Evolutionary conservation across 805 yeast species (phyloP).

Genomic region (Yarrowia sp.): DNA sequence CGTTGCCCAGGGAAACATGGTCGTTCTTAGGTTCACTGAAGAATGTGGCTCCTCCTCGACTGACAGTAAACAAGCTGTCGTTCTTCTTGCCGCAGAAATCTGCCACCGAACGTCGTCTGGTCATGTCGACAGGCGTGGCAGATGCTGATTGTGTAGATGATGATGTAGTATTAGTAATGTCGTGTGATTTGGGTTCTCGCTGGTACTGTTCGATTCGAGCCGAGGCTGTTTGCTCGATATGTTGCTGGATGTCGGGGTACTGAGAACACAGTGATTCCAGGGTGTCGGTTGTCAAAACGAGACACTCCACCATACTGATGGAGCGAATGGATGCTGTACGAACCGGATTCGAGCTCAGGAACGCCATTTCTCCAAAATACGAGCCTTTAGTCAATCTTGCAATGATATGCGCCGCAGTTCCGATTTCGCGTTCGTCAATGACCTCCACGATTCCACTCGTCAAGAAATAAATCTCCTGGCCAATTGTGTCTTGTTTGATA

Average conservation of each 20-base stretch:
- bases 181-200: slow-evolving; percentile 2
- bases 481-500: slow-evolving; percentile 64
- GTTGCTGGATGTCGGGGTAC: slow-evolving; percentile 65
- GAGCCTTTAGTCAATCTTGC: slow-evolving; percentile 69
- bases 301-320: slow-evolving; percentile 63
- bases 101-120: slow-evolving; percentile 27
- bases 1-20: neutral
- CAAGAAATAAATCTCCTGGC: slow-evolving; percentile 71
- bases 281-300: slow-evolving; percentile 64
- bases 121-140: neutral
- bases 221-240: slow-evolving; percentile 66
- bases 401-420: slow-evolving; percentile 52
- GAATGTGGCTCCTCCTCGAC: slow-evolving; percentile 25
- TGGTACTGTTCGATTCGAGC: slow-evolving; percentile 40
- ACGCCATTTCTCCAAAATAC: slow-evolving; percentile 81
- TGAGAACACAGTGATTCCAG: slow-evolving; percentile 61
- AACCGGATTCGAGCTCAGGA: slow-evolving; percentile 54
- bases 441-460: slow-evolving; percentile 77
- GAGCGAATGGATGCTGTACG: slow-evolving; percentile 73
- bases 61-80: slow-evolving; percentile 14
- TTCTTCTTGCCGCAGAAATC: slow-evolving; percentile 5
- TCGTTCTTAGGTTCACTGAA: slow-evolving; percentile 17
- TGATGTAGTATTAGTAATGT: neutral
- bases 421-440: slow-evolving; percentile 49
- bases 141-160: neutral